These are phyloP conservation scores for Auriculariales sp. DNA, from an alignment of 768 basidiomycete genomes.

Conservation along the genomic window DNA sequence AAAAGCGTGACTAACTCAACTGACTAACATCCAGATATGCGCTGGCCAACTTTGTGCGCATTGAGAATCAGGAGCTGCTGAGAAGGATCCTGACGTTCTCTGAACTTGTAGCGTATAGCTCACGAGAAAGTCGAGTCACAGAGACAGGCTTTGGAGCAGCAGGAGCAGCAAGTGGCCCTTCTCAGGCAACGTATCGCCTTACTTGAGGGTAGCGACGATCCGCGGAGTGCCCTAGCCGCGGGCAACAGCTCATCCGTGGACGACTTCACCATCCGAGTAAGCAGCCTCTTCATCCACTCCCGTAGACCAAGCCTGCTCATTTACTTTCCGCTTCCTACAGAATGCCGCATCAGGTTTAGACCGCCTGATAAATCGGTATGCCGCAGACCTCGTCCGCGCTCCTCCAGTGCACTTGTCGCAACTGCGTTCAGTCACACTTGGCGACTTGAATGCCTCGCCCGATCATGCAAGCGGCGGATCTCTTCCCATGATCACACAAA, in stretches of 20 bases:
- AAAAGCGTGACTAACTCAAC: not conserved
- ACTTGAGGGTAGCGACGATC: constrained; percentile 49
- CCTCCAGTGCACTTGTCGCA: constrained; percentile 38
- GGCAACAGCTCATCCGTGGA: constrained; percentile 52
- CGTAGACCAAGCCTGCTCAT: not conserved
- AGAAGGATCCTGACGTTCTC: not conserved
- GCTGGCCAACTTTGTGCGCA: constrained; percentile 62
- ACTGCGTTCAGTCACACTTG: constrained; percentile 43
- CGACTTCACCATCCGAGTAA: constrained; percentile 78
- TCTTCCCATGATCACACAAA: constrained; percentile 60
- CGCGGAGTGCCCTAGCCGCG: constrained; percentile 15
- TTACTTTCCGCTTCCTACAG: constrained; percentile 21
- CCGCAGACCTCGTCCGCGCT: constrained; percentile 51
- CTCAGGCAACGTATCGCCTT: constrained; percentile 55
- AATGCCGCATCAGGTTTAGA: constrained; percentile 73
- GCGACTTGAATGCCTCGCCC: constrained; percentile 34
- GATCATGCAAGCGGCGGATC: constrained; percentile 16
- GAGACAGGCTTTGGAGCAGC: constrained; percentile 62
- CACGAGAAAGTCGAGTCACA: constrained; percentile 84
- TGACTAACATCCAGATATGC: constrained; percentile 31
- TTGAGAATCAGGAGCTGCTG: constrained; percentile 1
- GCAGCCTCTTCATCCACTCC: constrained; percentile 9
- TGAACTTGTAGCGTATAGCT: constrained; percentile 48
- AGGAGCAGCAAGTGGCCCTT: constrained; percentile 67
- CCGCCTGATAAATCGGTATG: constrained; percentile 77